Evolutionary conservation across 805 yeast species (phyloP).

Genomic region (Pichia ethanolica): DNA sequence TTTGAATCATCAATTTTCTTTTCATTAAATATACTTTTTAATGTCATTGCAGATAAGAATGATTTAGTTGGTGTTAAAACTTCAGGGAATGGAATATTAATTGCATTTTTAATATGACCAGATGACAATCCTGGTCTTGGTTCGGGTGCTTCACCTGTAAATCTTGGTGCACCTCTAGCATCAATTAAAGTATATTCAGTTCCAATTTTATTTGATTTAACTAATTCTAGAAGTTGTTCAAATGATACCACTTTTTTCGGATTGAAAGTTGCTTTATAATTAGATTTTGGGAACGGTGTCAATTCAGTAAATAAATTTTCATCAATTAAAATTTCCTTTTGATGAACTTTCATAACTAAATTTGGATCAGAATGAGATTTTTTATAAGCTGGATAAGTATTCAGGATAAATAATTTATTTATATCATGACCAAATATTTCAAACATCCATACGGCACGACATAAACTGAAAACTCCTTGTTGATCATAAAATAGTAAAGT

Average conservation of each 20-base stretch:
- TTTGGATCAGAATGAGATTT: slow-evolving; percentile 22
- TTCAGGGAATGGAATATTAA: slow-evolving; percentile 65
- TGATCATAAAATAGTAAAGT: slow-evolving; percentile 76
- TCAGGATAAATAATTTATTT: slow-evolving; percentile 51
- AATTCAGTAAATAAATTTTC: slow-evolving; percentile 16
- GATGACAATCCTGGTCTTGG: slow-evolving; percentile 83
- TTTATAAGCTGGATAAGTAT: slow-evolving; percentile 45
- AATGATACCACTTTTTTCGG: slow-evolving; percentile 51
- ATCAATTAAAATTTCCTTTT: slow-evolving; percentile 18
- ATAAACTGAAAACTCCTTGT: slow-evolving; percentile 77
- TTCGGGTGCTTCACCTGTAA: slow-evolving; percentile 75
- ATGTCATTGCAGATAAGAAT: slow-evolving; percentile 40
- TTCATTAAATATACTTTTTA: slow-evolving; percentile 40
- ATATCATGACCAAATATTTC: slow-evolving; percentile 65
- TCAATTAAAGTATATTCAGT: slow-evolving; percentile 55
- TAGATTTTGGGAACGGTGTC: slow-evolving; percentile 17
- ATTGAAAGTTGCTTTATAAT: slow-evolving; percentile 33
- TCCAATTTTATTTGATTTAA: slow-evolving; percentile 38
- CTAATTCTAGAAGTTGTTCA: slow-evolving; percentile 59
- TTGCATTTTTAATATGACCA: slow-evolving; percentile 84
- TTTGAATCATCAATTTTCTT: slow-evolving; percentile 37
- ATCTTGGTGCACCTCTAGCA: slow-evolving; percentile 73
- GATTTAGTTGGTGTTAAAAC: slow-evolving; percentile 44
- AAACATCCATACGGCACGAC: slow-evolving; percentile 90
- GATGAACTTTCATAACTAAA: slow-evolving; percentile 17